phyloP scores from a whole-genome alignment of 2,329 filamentous ascomycete genomes.

The Pseudogymnoascus sp. region DNA sequence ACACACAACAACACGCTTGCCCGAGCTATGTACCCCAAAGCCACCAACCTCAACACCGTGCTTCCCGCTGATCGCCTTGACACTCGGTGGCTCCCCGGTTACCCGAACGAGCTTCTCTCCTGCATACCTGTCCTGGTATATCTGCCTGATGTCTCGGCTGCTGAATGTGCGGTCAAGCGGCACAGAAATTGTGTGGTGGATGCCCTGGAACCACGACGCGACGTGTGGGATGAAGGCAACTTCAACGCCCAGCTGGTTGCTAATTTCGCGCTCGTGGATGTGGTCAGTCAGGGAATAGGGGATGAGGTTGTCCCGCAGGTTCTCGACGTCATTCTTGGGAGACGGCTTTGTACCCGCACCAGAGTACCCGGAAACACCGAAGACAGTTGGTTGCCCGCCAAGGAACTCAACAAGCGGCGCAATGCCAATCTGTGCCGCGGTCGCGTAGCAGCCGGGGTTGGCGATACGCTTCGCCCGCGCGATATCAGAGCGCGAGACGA shows the following conservation, averaged over 20 bases:
- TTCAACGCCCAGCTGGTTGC: constrained; percentile 62
- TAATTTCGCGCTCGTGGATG: constrained; percentile 90
- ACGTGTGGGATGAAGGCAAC: constrained; percentile 91
- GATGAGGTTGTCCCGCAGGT: constrained; percentile 80
- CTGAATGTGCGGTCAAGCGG: constrained; percentile 81
- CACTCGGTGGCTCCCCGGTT: constrained; percentile 75
- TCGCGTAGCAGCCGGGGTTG: constrained; percentile 94
- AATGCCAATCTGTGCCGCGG: constrained; percentile 83
- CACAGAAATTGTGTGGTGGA: constrained; percentile 84
- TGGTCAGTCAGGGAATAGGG: constrained; percentile 89
- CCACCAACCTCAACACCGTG: constrained; percentile 92
- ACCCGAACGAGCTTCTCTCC: constrained; percentile 94
- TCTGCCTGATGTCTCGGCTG: constrained; percentile 82
- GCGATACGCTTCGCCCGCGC: constrained; percentile 73
- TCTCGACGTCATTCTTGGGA: constrained; percentile 83
- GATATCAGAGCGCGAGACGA: constrained; percentile 70
- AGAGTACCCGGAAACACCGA: constrained; percentile 89
- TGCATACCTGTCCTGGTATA: constrained; percentile 94
- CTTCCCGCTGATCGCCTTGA: constrained; percentile 76
- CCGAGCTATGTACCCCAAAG: constrained; percentile 84
- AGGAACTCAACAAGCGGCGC: constrained; percentile 71
- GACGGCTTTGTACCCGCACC: constrained; percentile 91
- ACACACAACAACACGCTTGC: constrained; percentile 89
- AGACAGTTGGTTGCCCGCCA: constrained; percentile 71
- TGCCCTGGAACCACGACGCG: constrained; percentile 95